Conservation (phyloP, 805 yeast species). For the Tetrapisispora nanseiensis region DNA sequence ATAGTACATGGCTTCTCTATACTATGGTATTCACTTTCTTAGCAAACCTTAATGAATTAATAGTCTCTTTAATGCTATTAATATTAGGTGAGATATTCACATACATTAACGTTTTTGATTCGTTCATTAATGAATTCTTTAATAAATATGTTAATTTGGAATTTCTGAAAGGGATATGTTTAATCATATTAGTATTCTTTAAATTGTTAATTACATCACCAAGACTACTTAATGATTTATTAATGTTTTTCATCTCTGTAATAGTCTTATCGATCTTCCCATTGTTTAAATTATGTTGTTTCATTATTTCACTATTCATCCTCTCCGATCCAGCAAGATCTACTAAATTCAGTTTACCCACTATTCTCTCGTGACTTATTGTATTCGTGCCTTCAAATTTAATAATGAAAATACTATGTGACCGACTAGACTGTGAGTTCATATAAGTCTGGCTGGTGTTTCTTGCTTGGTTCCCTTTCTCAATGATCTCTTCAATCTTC, state of each 20-base stretch:
- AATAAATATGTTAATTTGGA: conserved; percentile 82
- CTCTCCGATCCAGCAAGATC: conserved; percentile 96
- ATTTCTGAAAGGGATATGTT: conserved; percentile 86
- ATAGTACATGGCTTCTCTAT: too few species aligned
- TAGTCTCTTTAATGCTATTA: conserved; percentile 59
- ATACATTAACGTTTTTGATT: conserved; percentile 86
- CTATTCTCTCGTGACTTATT: conserved; percentile 36
- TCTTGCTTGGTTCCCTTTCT: conserved; percentile 49
- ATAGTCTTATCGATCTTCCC: conserved; percentile 86
- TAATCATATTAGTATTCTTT: conserved; percentile 3
- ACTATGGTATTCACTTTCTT: conserved; percentile 50
- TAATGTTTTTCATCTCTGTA: conserved; percentile 81
- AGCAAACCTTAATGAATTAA: conserved; percentile 84
- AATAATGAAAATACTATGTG: conserved; percentile 75
- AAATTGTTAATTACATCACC: conserved; percentile 82
- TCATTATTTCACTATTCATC: conserved; percentile 56
- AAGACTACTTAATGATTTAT: conserved; percentile 74
- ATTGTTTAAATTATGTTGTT: conserved; percentile 64
- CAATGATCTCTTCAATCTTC: conserved; percentile 46
- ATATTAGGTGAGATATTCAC: conserved; percentile 73
- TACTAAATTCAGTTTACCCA: conserved; percentile 65
- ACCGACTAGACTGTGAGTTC: conserved; percentile 80
- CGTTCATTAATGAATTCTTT: conserved; percentile 75
- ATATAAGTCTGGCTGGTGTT: conserved; percentile 73
- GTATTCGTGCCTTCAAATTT: conserved; percentile 45